These are phyloP conservation scores for Fraxinus greggii DNA, from an alignment of 305 asterid genomes.

Conservation along the genomic window DNA sequence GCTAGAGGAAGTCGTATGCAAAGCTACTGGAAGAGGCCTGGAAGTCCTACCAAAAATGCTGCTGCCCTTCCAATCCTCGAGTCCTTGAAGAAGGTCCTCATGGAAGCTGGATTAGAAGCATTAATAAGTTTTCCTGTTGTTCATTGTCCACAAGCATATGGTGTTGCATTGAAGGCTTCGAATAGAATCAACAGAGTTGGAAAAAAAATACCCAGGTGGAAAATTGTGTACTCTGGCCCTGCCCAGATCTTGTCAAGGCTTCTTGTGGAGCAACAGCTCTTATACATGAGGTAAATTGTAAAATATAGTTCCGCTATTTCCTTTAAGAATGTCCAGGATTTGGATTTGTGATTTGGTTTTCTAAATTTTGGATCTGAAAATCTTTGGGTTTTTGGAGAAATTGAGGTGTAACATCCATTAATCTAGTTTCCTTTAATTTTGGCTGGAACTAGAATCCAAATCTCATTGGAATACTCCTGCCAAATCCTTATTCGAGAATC, in stretches of 20 bases:
- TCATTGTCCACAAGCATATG: conserved; percentile 86
- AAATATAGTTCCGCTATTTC: neutral
- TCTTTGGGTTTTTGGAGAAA: neutral
- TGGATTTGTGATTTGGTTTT: neutral
- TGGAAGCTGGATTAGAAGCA: conserved; percentile 67
- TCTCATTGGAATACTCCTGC: no score
- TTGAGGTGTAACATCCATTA: neutral
- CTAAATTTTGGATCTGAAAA: neutral
- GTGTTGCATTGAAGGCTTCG: conserved; percentile 59
- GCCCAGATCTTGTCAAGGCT: conserved; percentile 71
- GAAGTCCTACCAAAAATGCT: conserved; percentile 42
- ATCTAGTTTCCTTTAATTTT: neutral
- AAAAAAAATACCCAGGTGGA: conserved; percentile 83
- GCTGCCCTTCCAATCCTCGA: conserved; percentile 42
- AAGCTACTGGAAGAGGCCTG: conserved; percentile 60
- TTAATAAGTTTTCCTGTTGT: conserved; percentile 75
- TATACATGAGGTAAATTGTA: conserved; percentile 68
- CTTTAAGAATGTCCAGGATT: neutral
- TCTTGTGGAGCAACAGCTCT: conserved; percentile 78
- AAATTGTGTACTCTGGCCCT: conserved; percentile 94
- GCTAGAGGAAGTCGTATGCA: conserved; percentile 68
- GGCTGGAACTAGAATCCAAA: no score
- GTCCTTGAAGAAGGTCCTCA: conserved; percentile 47
- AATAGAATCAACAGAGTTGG: conserved; percentile 51
- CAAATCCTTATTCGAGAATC: no score